Conservation (phyloP, 768 basidiomycete species). For the Podaxis sp. region DNA sequence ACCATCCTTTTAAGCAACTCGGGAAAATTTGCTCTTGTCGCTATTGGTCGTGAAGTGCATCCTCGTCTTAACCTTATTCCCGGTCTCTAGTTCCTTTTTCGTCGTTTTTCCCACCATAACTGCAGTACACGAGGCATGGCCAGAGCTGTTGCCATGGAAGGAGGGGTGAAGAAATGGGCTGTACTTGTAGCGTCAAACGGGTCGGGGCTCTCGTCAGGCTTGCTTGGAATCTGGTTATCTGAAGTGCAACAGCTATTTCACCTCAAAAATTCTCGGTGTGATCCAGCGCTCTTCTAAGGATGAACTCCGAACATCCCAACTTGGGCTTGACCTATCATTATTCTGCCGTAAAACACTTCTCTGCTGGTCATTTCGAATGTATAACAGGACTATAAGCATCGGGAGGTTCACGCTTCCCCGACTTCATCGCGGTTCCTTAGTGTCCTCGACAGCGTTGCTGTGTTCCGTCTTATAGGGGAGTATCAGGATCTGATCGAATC, state of each 20-base stretch:
- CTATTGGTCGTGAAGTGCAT: not conserved
- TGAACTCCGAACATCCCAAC: not conserved
- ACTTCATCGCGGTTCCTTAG: not conserved
- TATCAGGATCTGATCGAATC: not conserved
- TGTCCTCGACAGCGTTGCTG: not conserved
- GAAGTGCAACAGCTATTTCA: not conserved
- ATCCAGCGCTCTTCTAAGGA: not conserved
- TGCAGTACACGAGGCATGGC: not conserved
- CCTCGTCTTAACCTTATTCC: conserved; percentile 5
- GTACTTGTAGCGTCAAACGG: not conserved
- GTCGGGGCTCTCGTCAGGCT: not conserved
- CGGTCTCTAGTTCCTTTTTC: conserved; percentile 4
- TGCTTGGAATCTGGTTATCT: not conserved
- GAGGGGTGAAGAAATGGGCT: not conserved
- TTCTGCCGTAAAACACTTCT: not conserved
- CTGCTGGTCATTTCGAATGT: not conserved
- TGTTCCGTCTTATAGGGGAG: not conserved
- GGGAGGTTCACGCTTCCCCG: not conserved
- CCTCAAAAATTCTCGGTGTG: not conserved
- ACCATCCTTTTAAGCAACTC: not conserved
- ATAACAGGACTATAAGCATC: not conserved
- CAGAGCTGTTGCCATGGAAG: not conserved
- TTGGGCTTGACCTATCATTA: not conserved
- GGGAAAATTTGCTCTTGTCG: not conserved
- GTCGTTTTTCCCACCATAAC: conserved; percentile 5